phyloP scores from a whole-genome alignment of 83 land plant species.

The Isoetes engelmannii region DNA sequence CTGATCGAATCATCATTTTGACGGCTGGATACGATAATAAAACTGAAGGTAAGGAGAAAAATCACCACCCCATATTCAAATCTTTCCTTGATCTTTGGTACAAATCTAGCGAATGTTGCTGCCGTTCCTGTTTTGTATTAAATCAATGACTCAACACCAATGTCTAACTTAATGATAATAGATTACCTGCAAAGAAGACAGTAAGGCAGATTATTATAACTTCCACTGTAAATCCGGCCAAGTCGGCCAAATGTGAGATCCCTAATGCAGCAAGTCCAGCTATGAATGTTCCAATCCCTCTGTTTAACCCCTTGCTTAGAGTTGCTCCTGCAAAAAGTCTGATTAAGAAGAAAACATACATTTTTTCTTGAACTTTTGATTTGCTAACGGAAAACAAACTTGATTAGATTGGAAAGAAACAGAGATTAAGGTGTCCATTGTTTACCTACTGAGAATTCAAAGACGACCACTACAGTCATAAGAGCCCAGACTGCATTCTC shows the following conservation, averaged over 20 bases:
- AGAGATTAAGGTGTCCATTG: neutral
- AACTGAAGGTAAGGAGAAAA: constrained; percentile 44
- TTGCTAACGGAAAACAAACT: neutral
- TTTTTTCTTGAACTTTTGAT: too few species aligned
- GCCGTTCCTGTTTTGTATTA: constrained; percentile 26
- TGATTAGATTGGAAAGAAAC: neutral
- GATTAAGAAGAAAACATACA: neutral
- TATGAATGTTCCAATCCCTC: constrained; percentile 3
- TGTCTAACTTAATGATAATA: neutral
- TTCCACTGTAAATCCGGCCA: neutral
- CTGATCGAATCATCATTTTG: constrained; percentile 28
- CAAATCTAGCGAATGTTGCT: constrained; percentile 38
- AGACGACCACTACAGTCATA: constrained; percentile 19
- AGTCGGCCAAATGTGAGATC: neutral
- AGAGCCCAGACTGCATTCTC: constrained; percentile 14
- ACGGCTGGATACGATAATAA: constrained; percentile 41
- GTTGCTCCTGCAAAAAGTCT: constrained; percentile 2
- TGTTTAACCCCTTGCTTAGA: constrained; percentile 1
- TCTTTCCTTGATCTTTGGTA: constrained; percentile 37
- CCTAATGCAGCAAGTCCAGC: neutral
- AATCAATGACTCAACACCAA: neutral
- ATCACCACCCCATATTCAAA: constrained; percentile 52
- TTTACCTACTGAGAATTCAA: constrained; percentile 19
- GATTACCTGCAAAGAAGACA: constrained; percentile 13
- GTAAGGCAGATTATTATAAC: constrained; percentile 5